Conservation (phyloP, 2,329 filamentous ascomycete genomes). For the Colletotrichum godetiae region DNA sequence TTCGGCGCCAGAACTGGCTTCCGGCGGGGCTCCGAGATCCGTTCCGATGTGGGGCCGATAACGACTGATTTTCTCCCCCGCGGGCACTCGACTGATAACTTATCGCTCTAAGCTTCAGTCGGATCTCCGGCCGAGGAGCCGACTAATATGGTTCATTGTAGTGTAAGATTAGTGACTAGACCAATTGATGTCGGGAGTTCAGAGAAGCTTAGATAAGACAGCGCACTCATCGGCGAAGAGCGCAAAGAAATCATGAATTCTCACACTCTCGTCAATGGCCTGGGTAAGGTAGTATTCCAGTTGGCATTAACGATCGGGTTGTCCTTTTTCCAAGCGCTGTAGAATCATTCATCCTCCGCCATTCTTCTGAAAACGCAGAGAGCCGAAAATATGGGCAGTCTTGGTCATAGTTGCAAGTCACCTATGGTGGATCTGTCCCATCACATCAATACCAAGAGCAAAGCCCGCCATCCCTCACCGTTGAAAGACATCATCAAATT, state of each 20-base stretch:
- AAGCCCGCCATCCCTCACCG: slow-evolving; percentile 43
- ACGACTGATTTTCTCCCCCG: background rate
- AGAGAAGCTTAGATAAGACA: background rate
- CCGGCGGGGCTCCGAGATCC: slow-evolving; percentile 8
- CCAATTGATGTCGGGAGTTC: too few species aligned
- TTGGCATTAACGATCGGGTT: background rate
- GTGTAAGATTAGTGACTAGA: too few species aligned
- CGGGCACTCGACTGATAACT: background rate
- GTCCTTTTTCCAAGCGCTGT: background rate
- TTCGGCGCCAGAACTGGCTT: slow-evolving; percentile 1
- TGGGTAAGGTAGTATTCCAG: too few species aligned
- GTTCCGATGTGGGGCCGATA: slow-evolving; percentile 17
- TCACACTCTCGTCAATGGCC: background rate
- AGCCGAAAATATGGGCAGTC: slow-evolving; percentile 3
- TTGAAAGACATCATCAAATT: slow-evolving; percentile 48
- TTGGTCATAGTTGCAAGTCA: background rate
- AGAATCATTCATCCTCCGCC: too few species aligned
- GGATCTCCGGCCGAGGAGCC: background rate
- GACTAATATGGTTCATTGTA: background rate
- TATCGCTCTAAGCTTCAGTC: background rate
- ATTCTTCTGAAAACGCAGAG: background rate
- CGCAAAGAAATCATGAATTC: background rate
- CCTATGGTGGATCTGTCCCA: slow-evolving; percentile 42
- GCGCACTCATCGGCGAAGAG: background rate
- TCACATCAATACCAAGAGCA: slow-evolving; percentile 45